Base-by-base conservation (phyloP, 805 yeast genomes). In the Scheffersomyces coipomensis region DNA sequence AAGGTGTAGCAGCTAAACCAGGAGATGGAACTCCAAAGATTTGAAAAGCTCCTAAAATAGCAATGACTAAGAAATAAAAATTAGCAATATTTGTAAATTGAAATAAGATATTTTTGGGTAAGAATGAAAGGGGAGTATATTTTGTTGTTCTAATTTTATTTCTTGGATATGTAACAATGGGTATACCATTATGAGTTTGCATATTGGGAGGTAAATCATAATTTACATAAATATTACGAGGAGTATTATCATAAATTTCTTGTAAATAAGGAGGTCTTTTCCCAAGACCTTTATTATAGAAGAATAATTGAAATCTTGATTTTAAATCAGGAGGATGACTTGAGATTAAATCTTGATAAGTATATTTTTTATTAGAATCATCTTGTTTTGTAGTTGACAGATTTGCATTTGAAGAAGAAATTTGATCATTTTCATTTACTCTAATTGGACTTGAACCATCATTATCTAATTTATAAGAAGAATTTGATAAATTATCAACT, bases 1-100 rank as follows among this genome's bases (percentile, higher is more conserved):
- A 75, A 2, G 95, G 95, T 24, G 85, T 90, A 2, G 89, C 86
- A 16, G 85, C 83, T 52, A 85, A 66, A 1, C 80, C 91, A 1
- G 93, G 89, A 43, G 70, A 71, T 23, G 77, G 71, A 16, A 83
- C 89, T 34, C 95, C 95, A 56, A 85, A 85, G 33, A 85, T 78
- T 45, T 79, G 70, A 58, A 83, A 81, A 5, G 69, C 66, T 10
- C 84, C 83, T 46, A 79, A 57, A 23, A 79, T 76, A 41, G 75
- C 73, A 51, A 78, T 62, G 15, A 76, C 48, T 48, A 79, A 62
- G 65, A 79, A 79, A 54, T 79, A 79, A n/a, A 66, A 49, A 55
- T 79, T 79, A 38, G 85, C 85, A 42, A 78, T 73, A 49, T 80
- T 80, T 15, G 70, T 67, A 52, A 79, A 80, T 53, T 80, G 85